Conservation (phyloP, 2,329 filamentous ascomycete genomes). For the Lasiodiplodia sp. region DNA sequence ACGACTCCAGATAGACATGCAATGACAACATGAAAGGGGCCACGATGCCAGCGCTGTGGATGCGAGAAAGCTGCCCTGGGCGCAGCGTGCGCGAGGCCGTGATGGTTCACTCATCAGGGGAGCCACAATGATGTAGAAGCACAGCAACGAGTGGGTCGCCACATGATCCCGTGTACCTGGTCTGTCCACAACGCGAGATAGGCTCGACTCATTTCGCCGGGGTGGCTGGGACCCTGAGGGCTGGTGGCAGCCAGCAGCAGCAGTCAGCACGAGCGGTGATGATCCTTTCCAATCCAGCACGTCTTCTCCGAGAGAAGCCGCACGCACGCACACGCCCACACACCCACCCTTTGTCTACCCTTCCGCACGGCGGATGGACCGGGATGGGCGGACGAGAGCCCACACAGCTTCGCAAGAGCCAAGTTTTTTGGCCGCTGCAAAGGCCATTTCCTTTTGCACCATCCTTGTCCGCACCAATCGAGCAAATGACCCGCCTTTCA, state of each 20-base stretch:
- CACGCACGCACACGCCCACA: slow-evolving; percentile 11
- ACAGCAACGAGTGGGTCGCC: slow-evolving; percentile 16
- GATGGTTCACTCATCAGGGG: slow-evolving; percentile 16
- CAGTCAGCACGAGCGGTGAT: slow-evolving; percentile 16
- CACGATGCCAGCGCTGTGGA: slow-evolving; percentile 12
- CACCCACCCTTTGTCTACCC: slow-evolving; percentile 11
- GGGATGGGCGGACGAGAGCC: slow-evolving; percentile 9
- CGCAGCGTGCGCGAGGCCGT: slow-evolving; percentile 16
- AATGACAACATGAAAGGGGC: slow-evolving; percentile 27
- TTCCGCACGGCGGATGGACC: slow-evolving; percentile 18
- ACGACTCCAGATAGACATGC: slow-evolving; percentile 1
- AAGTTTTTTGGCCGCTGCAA: slow-evolving; percentile 5
- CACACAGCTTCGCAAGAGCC: slow-evolving; percentile 22
- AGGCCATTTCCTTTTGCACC: slow-evolving; percentile 19
- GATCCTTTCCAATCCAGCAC: slow-evolving; percentile 21
- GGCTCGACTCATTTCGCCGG: slow-evolving; percentile 20
- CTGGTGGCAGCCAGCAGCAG: slow-evolving; percentile 5
- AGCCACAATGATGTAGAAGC: slow-evolving; percentile 28
- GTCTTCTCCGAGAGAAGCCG: slow-evolving; percentile 23
- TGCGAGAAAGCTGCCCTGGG: slow-evolving; percentile 9
- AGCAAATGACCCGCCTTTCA: slow-evolving; percentile 26
- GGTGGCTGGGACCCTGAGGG: slow-evolving; percentile 20
- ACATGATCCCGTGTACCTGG: slow-evolving; percentile 21
- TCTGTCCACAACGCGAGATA: slow-evolving; percentile 23
- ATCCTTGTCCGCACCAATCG: slow-evolving; percentile 12